Evolutionary conservation across 176 grass and related monocot species (phyloP).

Genomic region (Chrysopogon serrulatus): DNA sequence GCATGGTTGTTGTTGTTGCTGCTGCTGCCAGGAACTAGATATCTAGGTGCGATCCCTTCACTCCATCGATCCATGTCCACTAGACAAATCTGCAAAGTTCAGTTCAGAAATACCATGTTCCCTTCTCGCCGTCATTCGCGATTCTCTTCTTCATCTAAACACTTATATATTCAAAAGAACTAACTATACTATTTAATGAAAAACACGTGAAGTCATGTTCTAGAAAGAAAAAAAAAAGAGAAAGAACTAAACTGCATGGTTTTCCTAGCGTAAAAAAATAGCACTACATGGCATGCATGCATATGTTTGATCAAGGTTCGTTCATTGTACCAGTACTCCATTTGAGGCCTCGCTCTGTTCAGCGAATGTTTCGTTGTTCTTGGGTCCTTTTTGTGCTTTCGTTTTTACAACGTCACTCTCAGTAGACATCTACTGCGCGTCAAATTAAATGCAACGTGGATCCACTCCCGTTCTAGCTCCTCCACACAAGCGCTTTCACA

Average conservation of each 20-base stretch:
- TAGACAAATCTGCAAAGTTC: background rate
- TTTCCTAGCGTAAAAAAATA: background rate
- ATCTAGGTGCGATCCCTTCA: background rate
- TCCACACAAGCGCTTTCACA: background rate
- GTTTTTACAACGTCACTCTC: background rate
- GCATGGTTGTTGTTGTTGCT: background rate
- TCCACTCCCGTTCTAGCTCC: background rate
- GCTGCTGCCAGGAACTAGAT: background rate
- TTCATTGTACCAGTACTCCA: background rate
- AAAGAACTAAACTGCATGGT: too few relatives aligned
- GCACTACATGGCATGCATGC: background rate
- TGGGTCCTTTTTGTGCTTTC: background rate
- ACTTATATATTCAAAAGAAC: background rate
- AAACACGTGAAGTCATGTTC: too few relatives aligned
- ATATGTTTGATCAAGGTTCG: background rate
- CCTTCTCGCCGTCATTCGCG: background rate
- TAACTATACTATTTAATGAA: too few relatives aligned
- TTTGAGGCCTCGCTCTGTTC: background rate
- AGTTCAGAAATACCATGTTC: background rate
- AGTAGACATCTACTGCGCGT: background rate
- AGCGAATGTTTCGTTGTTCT: background rate
- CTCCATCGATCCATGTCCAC: background rate
- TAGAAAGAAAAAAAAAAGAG: too few relatives aligned
- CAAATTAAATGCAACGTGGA: background rate
- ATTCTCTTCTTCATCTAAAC: background rate